Percentiles rank a stretch among this genome's conserved stretches.
These are phyloP conservation scores for Endocladia muricata DNA, from an alignment of 31 red algal species.

Conservation along the genomic window DNA sequence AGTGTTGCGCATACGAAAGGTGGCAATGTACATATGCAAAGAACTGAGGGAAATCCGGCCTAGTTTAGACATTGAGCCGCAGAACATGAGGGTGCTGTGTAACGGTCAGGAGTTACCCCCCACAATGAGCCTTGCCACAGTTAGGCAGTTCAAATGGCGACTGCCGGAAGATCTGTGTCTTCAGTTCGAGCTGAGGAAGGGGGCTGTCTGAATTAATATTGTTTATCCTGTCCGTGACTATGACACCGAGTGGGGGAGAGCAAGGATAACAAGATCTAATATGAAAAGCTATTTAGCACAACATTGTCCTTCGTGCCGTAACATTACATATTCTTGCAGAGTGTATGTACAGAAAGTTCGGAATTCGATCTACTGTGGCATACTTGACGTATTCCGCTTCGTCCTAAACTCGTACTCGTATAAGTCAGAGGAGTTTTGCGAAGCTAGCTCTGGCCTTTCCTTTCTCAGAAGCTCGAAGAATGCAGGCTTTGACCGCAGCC, in stretches of 20 bases:
- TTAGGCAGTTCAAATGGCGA: slow-evolving; percentile 80
- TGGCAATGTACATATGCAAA: slow-evolving; percentile 69
- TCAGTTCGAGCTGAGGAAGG: slow-evolving; percentile 56
- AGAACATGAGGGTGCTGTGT: slow-evolving; percentile 83
- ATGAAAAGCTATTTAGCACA: too few relatives aligned
- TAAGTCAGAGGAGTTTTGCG: neutral
- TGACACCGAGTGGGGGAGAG: too few relatives aligned
- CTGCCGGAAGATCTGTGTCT: slow-evolving; percentile 77
- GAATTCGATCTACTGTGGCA: too few relatives aligned
- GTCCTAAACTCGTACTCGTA: slow-evolving; percentile 19
- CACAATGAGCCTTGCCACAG: slow-evolving; percentile 78
- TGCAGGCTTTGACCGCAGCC: slow-evolving; percentile 13
- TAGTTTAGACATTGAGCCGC: slow-evolving; percentile 15
- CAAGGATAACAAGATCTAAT: too few relatives aligned
- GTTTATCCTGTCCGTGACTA: too few relatives aligned
- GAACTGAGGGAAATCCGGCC: slow-evolving; percentile 36
- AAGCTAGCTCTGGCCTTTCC: slow-evolving; percentile 29
- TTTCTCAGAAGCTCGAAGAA: slow-evolving; percentile 6
- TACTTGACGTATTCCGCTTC: too few relatives aligned
- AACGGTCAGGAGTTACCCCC: slow-evolving; percentile 67
- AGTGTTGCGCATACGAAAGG: slow-evolving; percentile 81
- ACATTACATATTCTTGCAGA: too few relatives aligned
- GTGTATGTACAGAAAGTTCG: too few relatives aligned
- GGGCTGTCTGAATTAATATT: too few relatives aligned
- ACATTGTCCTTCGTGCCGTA: too few relatives aligned